Base-by-base conservation (phyloP, 176 grass and related monocot species). In the Lolium multiflorum region DNA sequence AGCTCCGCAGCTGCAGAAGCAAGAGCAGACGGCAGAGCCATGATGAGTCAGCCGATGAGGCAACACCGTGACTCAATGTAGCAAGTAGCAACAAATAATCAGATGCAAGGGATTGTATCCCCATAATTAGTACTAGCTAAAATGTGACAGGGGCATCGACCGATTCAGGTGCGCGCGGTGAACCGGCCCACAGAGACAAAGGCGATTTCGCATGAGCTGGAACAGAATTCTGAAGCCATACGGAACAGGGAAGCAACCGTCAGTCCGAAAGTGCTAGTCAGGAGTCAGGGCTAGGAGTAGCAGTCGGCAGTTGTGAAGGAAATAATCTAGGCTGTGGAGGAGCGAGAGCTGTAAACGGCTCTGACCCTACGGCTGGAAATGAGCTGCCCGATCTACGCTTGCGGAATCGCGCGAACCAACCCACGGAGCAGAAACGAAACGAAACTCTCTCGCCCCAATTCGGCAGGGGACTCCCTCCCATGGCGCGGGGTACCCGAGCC, bases 1-100 rank as follows among this genome's bases (percentile, higher is more conserved):
- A 82, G 90, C 58, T 92, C 73, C 85, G 90, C 88, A 98, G 83
- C 95, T 98, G 93, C 62, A 87, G 17, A 80, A 84, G 22, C 50
- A 82, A 71, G 72, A 54, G 71, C 51, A 85, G 50, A 80, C n/a
- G 9, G 20, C 0, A 66, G 56, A 9, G 68, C 17, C 72, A 81
- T 14, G 0, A 51, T 25, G 17, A 15, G 38, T 48, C 48, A 11
- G 73, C 48, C 48, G 58, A 4, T 21, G 26, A 22, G 16, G 6
- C 16, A 22, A 1, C n/a, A 1, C n/a, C 16, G 39, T n/a, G 49
- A 49, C 17, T 57, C 24, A 74, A 71, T 50, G 7, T 43, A 43
- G 41, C 41, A 43, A 43, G 41, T 60, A 54, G 44, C 8, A 41
- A 64, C n/a, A 43, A 24, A 44, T 13, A 80, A 80, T 24, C 39